These are phyloP conservation scores for Chloranthus sessilifolius DNA, from an alignment of 164 flowering plant genomes.

Conservation along the genomic window DNA sequence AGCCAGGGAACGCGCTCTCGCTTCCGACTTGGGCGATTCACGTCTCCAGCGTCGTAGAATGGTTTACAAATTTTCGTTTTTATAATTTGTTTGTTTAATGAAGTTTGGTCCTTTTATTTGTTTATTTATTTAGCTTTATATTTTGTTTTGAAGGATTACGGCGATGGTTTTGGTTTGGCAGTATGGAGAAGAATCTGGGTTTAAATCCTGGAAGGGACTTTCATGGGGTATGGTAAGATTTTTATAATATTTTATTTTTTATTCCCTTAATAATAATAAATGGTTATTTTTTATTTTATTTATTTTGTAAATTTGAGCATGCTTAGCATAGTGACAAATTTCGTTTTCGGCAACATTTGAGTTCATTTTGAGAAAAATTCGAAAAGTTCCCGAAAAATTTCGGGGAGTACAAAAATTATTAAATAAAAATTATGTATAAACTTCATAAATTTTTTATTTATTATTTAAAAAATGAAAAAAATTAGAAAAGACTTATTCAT, in stretches of 20 bases:
- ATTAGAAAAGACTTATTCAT: too few relatives aligned
- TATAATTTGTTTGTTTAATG: not conserved
- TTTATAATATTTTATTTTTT: constrained; percentile 3
- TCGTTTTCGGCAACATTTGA: too few relatives aligned
- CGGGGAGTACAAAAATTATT: too few relatives aligned
- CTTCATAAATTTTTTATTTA: too few relatives aligned
- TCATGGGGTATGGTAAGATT: constrained; percentile 96
- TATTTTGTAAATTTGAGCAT: too few relatives aligned
- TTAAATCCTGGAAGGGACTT: constrained; percentile 92
- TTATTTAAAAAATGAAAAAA: too few relatives aligned
- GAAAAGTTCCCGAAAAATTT: too few relatives aligned
- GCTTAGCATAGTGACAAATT: too few relatives aligned
- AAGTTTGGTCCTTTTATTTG: not conserved
- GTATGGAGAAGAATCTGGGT: constrained; percentile 79
- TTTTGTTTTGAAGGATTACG: constrained; percentile 45
- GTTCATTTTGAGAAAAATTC: too few relatives aligned
- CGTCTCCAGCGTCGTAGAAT: constrained; percentile 91
- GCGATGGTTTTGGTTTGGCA: constrained; percentile 96
- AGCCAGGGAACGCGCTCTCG: constrained; percentile 88
- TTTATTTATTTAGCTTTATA: not conserved
- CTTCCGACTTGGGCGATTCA: constrained; percentile 95
- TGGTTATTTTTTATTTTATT: not conserved
- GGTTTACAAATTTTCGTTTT: constrained; percentile 32
- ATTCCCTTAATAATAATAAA: not conserved
- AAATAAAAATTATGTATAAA: too few relatives aligned